Conservation (phyloP, 163 green algal species). For the Coccomyxa subellipsoidea region DNA sequence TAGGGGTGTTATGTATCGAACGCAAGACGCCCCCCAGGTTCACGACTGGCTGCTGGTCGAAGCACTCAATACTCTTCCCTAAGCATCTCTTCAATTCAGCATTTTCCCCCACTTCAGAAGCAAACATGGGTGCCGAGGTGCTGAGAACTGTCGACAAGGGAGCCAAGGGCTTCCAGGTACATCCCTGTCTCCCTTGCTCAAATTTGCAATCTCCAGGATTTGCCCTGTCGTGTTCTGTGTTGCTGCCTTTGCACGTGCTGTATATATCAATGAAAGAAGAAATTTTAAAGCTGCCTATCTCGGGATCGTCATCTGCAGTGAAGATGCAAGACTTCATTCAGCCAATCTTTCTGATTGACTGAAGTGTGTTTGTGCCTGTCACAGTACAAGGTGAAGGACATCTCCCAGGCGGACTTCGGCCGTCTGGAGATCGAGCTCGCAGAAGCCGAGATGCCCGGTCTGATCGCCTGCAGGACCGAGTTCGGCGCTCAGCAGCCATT, state of each 20-base stretch:
- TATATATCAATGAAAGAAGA: no score
- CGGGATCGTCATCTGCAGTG: no score
- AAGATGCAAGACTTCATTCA: no score
- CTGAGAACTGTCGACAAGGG: slow-evolving; percentile 7
- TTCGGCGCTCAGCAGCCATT: slow-evolving; percentile 94
- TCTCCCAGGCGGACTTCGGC: slow-evolving; percentile 96
- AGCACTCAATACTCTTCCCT: not conserved
- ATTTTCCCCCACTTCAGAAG: not conserved
- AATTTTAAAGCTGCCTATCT: no score
- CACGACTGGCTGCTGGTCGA: not conserved
- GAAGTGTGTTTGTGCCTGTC: not conserved
- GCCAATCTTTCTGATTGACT: not conserved
- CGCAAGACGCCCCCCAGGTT: not conserved
- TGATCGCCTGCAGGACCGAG: slow-evolving; percentile 94
- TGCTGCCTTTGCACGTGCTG: no score
- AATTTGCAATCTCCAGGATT: not conserved
- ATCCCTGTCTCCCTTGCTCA: not conserved
- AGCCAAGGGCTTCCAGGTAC: slow-evolving; percentile 13
- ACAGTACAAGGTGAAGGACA: slow-evolving; percentile 98
- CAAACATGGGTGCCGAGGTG: not conserved
- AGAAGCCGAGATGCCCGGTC: slow-evolving; percentile 96
- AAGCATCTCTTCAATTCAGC: not conserved
- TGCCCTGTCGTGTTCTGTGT: not conserved
- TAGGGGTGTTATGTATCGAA: not conserved
- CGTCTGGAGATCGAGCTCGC: slow-evolving; percentile 97